A percentile compares a stretch with the other conserved stretches of the same genome.
phyloP scores from a whole-genome alignment of 83 land plant genomes.

The Thuja plicata region DNA sequence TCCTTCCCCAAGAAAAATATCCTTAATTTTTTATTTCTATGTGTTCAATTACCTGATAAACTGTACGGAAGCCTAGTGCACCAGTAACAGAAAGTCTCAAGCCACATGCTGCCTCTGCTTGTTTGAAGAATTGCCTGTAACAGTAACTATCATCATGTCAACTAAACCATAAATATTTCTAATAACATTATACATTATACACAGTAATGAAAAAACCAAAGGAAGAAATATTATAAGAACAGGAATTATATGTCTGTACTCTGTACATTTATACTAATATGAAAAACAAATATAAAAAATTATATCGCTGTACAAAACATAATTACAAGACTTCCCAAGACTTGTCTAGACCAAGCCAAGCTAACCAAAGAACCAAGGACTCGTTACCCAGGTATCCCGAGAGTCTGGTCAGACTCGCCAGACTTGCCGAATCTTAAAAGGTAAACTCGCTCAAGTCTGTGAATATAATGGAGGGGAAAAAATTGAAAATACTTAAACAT shows the following conservation, averaged over 20 bases:
- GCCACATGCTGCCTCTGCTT: constrained; percentile 67
- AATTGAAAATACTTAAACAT: too few species aligned
- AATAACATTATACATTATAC: neutral
- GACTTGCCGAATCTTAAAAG: too few species aligned
- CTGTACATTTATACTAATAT: too few species aligned
- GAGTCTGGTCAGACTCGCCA: too few species aligned
- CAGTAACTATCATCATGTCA: neutral
- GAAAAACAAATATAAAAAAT: too few species aligned
- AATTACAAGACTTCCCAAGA: too few species aligned
- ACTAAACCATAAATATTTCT: neutral
- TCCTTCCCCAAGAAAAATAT: neutral
- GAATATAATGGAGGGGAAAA: too few species aligned
- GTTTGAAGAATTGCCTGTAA: constrained; percentile 42
- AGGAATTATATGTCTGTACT: neutral
- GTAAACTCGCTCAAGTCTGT: too few species aligned
- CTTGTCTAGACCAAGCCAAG: too few species aligned
- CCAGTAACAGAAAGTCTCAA: constrained; percentile 76
- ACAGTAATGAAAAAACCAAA: neutral
- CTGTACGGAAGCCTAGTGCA: constrained; percentile 77
- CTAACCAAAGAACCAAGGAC: too few species aligned
- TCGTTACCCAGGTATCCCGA: too few species aligned
- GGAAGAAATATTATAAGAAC: neutral
- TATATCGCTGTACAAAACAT: too few species aligned
- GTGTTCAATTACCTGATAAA: constrained; percentile 64
- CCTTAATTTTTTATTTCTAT: neutral